A percentile compares a stretch with the other conserved stretches of the same genome.
phyloP scores from a whole-genome alignment of 805 yeast genomes.

The Metahyphopichia silvanorum region DNA sequence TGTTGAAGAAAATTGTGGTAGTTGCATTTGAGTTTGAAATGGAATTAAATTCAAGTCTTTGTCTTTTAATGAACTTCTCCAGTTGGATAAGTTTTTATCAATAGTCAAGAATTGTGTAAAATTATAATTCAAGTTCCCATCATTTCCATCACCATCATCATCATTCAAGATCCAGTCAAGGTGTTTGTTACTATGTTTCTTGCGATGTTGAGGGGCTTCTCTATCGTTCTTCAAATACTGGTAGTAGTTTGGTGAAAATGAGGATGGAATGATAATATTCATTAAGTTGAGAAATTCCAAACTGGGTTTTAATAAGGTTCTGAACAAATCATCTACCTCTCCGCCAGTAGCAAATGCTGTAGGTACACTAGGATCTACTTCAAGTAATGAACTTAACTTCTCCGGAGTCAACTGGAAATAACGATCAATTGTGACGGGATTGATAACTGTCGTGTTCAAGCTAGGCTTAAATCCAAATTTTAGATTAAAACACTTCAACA shows the following conservation, averaged over 20 bases:
- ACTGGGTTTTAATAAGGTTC: slow-evolving; percentile 37
- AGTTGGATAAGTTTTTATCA: slow-evolving; percentile 37
- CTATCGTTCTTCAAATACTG: slow-evolving; percentile 33
- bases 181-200: slow-evolving; percentile 15
- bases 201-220: slow-evolving; percentile 14
- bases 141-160: slow-evolving; percentile 47
- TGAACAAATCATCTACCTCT: slow-evolving; percentile 30
- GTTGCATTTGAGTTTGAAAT: slow-evolving; percentile 26
- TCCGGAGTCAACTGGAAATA: slow-evolving; percentile 44
- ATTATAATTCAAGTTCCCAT: slow-evolving; percentile 44
- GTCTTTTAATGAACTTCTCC: slow-evolving; percentile 36
- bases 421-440: slow-evolving; percentile 44
- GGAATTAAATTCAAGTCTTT: slow-evolving; percentile 25
- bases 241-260: slow-evolving; percentile 44
- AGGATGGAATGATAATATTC: slow-evolving; percentile 44
- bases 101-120: slow-evolving; percentile 40
- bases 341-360: slow-evolving; percentile 7
- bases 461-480: slow-evolving; percentile 47
- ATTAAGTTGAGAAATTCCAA: slow-evolving; percentile 41
- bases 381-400: slow-evolving; percentile 34
- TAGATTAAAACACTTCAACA: slow-evolving; percentile 38
- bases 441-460: slow-evolving; percentile 43
- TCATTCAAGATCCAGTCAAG: slow-evolving; percentile 44
- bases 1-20: slow-evolving; percentile 21
- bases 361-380: slow-evolving; percentile 4